Conservation (phyloP, 179 eudicot species). For the Patellifolia procumbens region DNA sequence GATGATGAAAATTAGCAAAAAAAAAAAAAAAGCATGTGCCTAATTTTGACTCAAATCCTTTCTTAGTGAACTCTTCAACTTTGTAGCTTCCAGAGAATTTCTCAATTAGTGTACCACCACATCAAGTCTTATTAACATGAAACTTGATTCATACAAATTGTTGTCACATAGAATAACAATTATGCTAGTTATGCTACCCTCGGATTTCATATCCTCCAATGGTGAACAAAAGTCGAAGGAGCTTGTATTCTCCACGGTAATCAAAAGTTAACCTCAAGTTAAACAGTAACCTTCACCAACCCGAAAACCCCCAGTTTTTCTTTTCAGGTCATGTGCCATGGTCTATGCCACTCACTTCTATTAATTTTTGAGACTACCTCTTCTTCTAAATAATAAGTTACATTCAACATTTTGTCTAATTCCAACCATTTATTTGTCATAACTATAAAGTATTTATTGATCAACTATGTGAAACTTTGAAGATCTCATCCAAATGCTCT, state of each 20-base stretch:
- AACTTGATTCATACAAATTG: background rate
- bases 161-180: background rate
- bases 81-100: background rate
- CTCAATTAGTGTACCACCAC: background rate
- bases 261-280: constrained; percentile 2
- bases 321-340: background rate
- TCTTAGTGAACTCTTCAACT: too few relatives aligned
- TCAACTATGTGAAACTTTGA: background rate
- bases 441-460: background rate
- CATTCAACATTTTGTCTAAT: background rate
- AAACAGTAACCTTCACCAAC: background rate
- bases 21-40: background rate
- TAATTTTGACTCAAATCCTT: background rate
- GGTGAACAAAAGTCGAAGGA: background rate
- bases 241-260: too few relatives aligned
- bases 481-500: background rate
- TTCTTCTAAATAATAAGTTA: background rate
- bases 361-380: background rate
- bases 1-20: background rate
- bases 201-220: background rate
- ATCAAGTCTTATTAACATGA: background rate
- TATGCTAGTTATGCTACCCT: background rate
- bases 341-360: background rate
- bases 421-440: background rate
- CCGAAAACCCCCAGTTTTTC: background rate